Evolutionary conservation across 345 rosid species (phyloP).

Genomic region (Salix purpurea): DNA sequence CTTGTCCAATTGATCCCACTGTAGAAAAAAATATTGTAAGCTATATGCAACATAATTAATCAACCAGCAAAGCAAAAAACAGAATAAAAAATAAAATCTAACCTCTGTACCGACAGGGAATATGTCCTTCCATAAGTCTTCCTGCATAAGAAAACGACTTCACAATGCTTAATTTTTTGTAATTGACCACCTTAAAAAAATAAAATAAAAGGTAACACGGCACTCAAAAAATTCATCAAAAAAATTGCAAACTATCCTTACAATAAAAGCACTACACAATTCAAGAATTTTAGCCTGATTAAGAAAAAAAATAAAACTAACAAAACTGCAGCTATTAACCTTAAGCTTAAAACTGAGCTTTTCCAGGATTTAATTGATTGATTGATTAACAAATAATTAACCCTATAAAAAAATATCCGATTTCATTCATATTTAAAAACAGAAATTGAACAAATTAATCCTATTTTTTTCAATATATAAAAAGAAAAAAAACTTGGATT

Average conservation of each 20-base stretch:
- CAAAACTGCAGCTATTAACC: neutral
- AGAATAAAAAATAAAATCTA: slow-evolving; percentile 12
- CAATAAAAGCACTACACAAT: neutral
- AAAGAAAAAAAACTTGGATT: neutral
- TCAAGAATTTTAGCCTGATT: neutral
- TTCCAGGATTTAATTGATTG: neutral
- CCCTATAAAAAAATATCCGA: neutral
- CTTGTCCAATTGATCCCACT: slow-evolving; percentile 91
- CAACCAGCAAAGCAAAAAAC: neutral
- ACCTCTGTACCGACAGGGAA: slow-evolving; percentile 98
- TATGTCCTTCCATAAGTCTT: slow-evolving; percentile 78
- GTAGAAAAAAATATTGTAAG: slow-evolving; percentile 13
- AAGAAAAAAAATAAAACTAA: neutral
- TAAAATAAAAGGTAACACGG: neutral
- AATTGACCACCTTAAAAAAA: neutral
- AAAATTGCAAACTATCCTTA: neutral
- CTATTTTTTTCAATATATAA: neutral
- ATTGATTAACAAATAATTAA: neutral
- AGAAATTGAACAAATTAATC: neutral
- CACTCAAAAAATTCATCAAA: neutral
- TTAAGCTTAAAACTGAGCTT: neutral
- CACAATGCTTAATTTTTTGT: neutral
- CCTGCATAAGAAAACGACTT: slow-evolving; percentile 41
- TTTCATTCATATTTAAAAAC: neutral
- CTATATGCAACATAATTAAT: slow-evolving; percentile 12